Percentiles rank a stretch among this genome's conserved stretches.
phyloP scores from a whole-genome alignment of 2,329 filamentous ascomycete species.

The Hymenoscyphus salicellus region DNA sequence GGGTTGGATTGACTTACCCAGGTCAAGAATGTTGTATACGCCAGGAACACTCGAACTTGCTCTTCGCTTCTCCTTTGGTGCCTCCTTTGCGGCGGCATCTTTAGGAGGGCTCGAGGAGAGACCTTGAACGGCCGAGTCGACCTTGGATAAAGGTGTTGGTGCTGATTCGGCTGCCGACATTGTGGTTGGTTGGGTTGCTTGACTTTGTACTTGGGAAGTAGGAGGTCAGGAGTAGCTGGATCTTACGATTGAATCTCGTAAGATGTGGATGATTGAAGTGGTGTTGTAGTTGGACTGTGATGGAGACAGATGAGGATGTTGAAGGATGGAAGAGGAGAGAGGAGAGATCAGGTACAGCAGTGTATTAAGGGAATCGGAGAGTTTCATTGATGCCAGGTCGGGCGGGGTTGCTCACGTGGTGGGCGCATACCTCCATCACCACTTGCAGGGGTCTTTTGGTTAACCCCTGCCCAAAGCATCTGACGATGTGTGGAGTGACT shows the following conservation, averaged over 20 bases:
- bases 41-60: constrained; percentile 70
- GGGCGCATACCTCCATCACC: not conserved
- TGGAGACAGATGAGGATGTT: constrained; percentile 6
- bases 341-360: constrained; percentile 27
- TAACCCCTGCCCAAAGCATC: not conserved
- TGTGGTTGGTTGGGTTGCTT: constrained; percentile 33
- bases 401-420: constrained; percentile 4
- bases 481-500: constrained; percentile 2
- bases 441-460: not conserved
- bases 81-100: constrained; percentile 57
- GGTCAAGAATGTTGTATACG: constrained; percentile 78
- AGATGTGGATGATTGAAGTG: constrained; percentile 13
- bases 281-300: constrained; percentile 6
- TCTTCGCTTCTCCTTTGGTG: constrained; percentile 58
- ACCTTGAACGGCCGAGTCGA: constrained; percentile 88
- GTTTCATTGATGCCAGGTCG: constrained; percentile 15
- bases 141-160: constrained; percentile 66
- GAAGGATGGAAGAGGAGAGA: constrained; percentile 9
- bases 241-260: constrained; percentile 22
- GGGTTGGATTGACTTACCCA: constrained; percentile 58
- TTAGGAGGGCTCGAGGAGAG: constrained; percentile 65
- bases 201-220: constrained; percentile 16
- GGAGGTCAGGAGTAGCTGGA: constrained; percentile 14
- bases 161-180: constrained; percentile 50
- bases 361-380: constrained; percentile 2